Evolutionary conservation across 768 basidiomycete genomes (phyloP), one percentile per base, ranked within the genome.

Genomic region (Thelephora aurantiotincta): DNA sequence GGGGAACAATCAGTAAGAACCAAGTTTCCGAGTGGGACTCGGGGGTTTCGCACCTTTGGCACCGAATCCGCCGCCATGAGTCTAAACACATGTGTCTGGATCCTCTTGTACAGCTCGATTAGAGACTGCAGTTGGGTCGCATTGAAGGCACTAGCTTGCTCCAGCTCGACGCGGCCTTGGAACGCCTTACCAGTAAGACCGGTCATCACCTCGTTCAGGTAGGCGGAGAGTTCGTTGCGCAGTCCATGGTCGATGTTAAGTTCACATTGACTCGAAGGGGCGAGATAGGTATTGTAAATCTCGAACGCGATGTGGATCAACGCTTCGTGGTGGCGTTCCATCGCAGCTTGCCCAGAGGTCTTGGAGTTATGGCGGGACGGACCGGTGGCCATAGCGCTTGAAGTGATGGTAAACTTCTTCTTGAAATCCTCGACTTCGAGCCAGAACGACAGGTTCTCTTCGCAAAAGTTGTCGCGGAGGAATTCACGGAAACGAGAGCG

Each of bases 21-120:
- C 4, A 3, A 38, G 22, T 5, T 9, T 16, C 18, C 9, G 38
- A n/a, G 38, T 9, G 38, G 11, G 14, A 41, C 14, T 30, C 26
- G 9, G 36, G 19, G 47, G 16, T 33, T 16, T 57, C 70, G 23
- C 56, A 87, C 88, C 74, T 94, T 94, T 12, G 96, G 96, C n/a
- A 99, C 84, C 6, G 94, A 97, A 63, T 99, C 96, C 48, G 93
- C 94, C 14, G 96, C 92, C 88, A 99, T 94, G 56, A 99, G 61
- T 43, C 94, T 78, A 72, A 98, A 98, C 53, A 98, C 91, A 58
- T 98, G 93, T 18, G 74, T 83, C 65, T 98, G 96, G 48, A 99
- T 99, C 48, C 93, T 80, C 63, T 93, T 93, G 63, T 98, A 99
- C 55, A 97, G 65, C 54, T 77, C 71, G 55, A 99, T 88, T 74